A percentile compares a stretch with the other conserved stretches of the same genome.
These are phyloP conservation scores for Tulasnella calospora DNA, from an alignment of 768 basidiomycete genomes.

Conservation along the genomic window DNA sequence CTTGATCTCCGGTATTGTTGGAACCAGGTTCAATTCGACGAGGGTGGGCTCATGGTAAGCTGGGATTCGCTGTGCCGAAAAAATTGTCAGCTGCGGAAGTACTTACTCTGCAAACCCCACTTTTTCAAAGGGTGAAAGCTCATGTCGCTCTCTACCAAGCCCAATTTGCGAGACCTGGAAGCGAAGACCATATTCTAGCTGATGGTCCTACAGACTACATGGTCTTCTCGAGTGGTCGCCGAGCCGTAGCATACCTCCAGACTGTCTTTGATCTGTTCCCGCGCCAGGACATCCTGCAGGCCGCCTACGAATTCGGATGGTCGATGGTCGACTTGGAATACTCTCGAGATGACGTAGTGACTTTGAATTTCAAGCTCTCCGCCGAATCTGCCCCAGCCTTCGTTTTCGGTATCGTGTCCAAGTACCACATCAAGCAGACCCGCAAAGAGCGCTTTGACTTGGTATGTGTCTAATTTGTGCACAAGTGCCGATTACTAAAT, in stretches of 20 bases:
- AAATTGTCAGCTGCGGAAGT: not conserved
- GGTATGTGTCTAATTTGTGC: conserved; percentile 46
- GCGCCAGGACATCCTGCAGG: conserved; percentile 75
- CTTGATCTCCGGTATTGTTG: conserved; percentile 58
- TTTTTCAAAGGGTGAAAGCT: conserved; percentile 50
- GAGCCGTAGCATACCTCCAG: conserved; percentile 70
- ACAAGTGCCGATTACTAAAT: not conserved
- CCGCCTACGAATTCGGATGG: conserved; percentile 55
- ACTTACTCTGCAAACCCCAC: not conserved
- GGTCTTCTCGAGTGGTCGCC: conserved; percentile 81
- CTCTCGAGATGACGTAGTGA: conserved; percentile 59
- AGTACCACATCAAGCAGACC: conserved; percentile 66
- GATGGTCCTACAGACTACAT: conserved; percentile 80
- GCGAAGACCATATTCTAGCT: conserved; percentile 46
- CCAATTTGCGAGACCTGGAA: conserved; percentile 72
- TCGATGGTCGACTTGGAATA: conserved; percentile 74
- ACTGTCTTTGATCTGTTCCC: conserved; percentile 72
- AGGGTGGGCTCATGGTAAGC: conserved; percentile 64
- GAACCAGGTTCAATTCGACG: conserved; percentile 53
- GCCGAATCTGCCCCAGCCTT: conserved; percentile 48
- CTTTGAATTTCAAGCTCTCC: conserved; percentile 73
- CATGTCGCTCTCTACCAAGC: conserved; percentile 54
- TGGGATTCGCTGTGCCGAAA: not conserved
- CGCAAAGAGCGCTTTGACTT: conserved; percentile 79
- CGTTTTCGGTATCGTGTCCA: conserved; percentile 80